These are phyloP conservation scores for Epicoccum nigrum DNA, from an alignment of 2,329 filamentous ascomycete species.

Conservation along the genomic window DNA sequence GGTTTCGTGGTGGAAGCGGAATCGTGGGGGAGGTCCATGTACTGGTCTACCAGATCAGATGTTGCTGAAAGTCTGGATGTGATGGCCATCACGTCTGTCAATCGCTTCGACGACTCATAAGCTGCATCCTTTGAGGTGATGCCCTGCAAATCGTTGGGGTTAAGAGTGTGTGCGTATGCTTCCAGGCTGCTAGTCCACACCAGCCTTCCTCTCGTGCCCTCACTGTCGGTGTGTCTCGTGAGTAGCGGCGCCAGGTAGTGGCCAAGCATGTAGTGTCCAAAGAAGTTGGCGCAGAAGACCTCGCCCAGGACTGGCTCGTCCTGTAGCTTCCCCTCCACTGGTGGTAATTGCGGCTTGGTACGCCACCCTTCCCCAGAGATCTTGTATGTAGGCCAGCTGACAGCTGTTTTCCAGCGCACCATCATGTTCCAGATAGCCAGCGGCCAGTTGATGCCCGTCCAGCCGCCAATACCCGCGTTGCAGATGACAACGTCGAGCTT, in stretches of 20 bases:
- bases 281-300: slow-evolving; percentile 90
- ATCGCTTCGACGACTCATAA: slow-evolving; percentile 86
- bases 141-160: slow-evolving; percentile 76
- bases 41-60: slow-evolving; percentile 50
- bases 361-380: slow-evolving; percentile 62
- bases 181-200: slow-evolving; percentile 90
- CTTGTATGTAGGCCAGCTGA: slow-evolving; percentile 83
- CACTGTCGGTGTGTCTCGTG: slow-evolving; percentile 51
- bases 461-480: slow-evolving; percentile 89
- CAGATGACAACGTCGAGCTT: slow-evolving; percentile 80
- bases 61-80: slow-evolving; percentile 72
- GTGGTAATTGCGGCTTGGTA: slow-evolving; percentile 59
- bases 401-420: slow-evolving; percentile 68
- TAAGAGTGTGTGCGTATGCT: slow-evolving; percentile 63
- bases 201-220: slow-evolving; percentile 64
- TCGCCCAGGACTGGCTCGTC: slow-evolving; percentile 71
- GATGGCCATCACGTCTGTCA: slow-evolving; percentile 83
- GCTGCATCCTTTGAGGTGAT: slow-evolving; percentile 66
- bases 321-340: slow-evolving; percentile 21
- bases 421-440: slow-evolving; percentile 62
- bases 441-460: slow-evolving; percentile 77
- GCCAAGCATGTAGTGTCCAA: slow-evolving; percentile 90
- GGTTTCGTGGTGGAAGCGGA: slow-evolving; percentile 51
- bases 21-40: slow-evolving; percentile 25
- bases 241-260: slow-evolving; percentile 82